Evolutionary conservation across 257 asterid genomes (phyloP).

Genomic region (Nyctanthes arbortristis): DNA sequence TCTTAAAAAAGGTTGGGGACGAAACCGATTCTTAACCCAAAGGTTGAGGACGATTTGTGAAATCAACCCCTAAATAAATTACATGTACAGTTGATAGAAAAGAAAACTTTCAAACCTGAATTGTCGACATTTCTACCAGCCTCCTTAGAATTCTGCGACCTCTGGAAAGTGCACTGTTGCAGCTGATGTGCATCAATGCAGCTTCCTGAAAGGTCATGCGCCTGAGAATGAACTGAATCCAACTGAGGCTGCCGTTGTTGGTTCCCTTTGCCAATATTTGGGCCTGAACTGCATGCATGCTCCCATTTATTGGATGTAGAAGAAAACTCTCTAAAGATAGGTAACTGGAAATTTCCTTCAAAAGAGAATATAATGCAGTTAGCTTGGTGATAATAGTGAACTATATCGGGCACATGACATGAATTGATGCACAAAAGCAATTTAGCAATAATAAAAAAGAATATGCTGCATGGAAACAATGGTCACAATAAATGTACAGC

Average conservation of each 20-base stretch:
- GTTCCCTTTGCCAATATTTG: not conserved
- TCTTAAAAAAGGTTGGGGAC: no score
- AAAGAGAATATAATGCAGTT: constrained; percentile 1
- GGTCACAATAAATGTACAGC: not conserved
- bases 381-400: not conserved
- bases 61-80: not conserved
- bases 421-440: not conserved
- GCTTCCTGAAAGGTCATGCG: constrained; percentile 17
- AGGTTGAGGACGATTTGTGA: no score
- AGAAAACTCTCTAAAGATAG: constrained; percentile 11
- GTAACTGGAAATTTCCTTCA: constrained; percentile 18
- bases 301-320: constrained; percentile 7
- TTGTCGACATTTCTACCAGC: constrained; percentile 14
- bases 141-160: constrained; percentile 23
- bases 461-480: not conserved
- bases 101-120: constrained; percentile 15
- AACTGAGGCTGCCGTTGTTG: constrained; percentile 8
- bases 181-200: constrained; percentile 14
- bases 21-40: no score
- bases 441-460: not conserved
- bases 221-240: constrained; percentile 13
- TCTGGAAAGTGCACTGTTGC: constrained; percentile 8
- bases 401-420: not conserved
- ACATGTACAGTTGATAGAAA: not conserved
- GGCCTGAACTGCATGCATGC: constrained; percentile 13